A percentile compares a stretch with the other conserved stretches of the same genome.
Conservation (phyloP, 148 eudicot species). For the Vaccinium macrocarpon region DNA sequence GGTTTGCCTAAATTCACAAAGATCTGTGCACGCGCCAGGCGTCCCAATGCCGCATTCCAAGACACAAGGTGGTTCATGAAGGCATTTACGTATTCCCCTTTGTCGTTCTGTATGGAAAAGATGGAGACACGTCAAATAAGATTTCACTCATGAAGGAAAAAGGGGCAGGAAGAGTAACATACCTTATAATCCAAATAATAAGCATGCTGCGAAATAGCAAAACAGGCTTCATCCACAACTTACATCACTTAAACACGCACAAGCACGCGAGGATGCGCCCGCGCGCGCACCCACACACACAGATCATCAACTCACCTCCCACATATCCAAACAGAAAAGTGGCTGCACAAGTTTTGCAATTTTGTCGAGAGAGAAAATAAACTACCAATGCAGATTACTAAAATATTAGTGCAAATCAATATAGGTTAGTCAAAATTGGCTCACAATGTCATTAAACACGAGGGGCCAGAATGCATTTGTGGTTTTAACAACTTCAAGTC, state of each 20-base stretch:
- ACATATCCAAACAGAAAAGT: slow-evolving; percentile 69
- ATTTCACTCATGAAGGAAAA: slow-evolving; percentile 2
- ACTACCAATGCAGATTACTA: neutral
- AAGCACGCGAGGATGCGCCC: too few species aligned
- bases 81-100: slow-evolving; percentile 49
- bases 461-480: slow-evolving; percentile 78
- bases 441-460: slow-evolving; percentile 83
- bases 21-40: slow-evolving; percentile 76
- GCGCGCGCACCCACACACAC: too few species aligned
- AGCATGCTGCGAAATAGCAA: slow-evolving; percentile 81
- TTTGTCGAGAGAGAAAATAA: neutral
- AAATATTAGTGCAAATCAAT: neutral
- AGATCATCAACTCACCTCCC: slow-evolving; percentile 63
- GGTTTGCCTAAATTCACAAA: slow-evolving; percentile 91
- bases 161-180: neutral
- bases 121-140: neutral
- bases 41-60: slow-evolving; percentile 74
- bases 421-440: slow-evolving; percentile 20
- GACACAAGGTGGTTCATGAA: slow-evolving; percentile 90
- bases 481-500: slow-evolving; percentile 72
- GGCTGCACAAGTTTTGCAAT: slow-evolving; percentile 59
- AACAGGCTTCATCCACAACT: slow-evolving; percentile 6
- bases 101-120: slow-evolving; percentile 59
- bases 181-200: slow-evolving; percentile 94
- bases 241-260: neutral